Evolutionary conservation across 1,284 basidiomycete genomes (phyloP), one percentile per base, ranked within the genome.

Genomic region (Pseudozyma thailandica): DNA sequence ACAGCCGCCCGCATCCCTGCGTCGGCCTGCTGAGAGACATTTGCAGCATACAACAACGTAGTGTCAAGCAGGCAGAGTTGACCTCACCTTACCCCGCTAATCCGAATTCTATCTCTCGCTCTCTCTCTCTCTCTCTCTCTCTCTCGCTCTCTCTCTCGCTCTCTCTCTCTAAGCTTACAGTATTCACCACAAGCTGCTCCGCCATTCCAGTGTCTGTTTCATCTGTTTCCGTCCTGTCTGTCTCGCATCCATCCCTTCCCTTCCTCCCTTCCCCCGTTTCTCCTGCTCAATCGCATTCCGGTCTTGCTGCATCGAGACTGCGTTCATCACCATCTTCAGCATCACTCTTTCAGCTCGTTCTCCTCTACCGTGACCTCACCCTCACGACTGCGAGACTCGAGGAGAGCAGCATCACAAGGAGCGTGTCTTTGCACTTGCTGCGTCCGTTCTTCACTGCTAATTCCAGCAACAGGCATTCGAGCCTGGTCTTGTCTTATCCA

Each of bases 251-350:
- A n/a, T 23, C 31, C 12, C 30, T 37, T 28, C 41, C 38, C 27
- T 41, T 35, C 13, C 21, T 10, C 18, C 44, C n/a, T 45, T 2
- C 39, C 6, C 30, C 33, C 21, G 30, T 26, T 7, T 38, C 47
- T 13, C 53, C 18, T 31, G 16, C 31, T 43, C 38, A 23, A 35
- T 59, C 35, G 44, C 60, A 62, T 62, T 62, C 60, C 60, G 35
- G 53, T 62, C 52, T 56, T 48, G 49, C 52, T 62, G 60, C 60
- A 62, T 25, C 33, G 44, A 48, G 43, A 35, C 49, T 23, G 44
- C 42, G 35, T 25, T 27, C 23, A 38, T 20, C 37, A 33, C 47
- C 15, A 28, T 33, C 38, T 38, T 43, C 23, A 30, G 18, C 38
- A 25, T 37, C 21, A 26, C 9, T 6, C 46, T 48, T 15, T 33